phyloP scores from a whole-genome alignment of 2,329 filamentous ascomycete species.

The Aureobasidium sp. region DNA sequence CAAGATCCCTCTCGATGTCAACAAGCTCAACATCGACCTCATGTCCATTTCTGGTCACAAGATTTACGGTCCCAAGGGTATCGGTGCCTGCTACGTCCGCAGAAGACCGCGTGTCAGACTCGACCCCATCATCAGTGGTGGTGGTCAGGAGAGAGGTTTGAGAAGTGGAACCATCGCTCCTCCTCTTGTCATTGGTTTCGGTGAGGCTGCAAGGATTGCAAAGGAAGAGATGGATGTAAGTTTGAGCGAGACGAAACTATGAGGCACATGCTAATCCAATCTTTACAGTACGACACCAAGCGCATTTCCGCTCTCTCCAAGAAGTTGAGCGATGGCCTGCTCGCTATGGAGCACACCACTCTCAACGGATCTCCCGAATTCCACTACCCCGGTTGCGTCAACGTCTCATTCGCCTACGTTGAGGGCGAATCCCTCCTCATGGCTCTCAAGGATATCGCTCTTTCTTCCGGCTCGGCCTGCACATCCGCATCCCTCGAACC shows the following conservation, averaged over 20 bases:
- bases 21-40: conserved; percentile 94
- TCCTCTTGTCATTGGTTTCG: conserved; percentile 81
- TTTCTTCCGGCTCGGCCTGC: conserved; percentile 94
- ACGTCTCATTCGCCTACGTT: conserved; percentile 96
- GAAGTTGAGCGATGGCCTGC: conserved; percentile 69
- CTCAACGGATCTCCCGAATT: conserved; percentile 77
- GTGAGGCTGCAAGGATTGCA: conserved; percentile 88
- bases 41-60: conserved; percentile 99
- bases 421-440: conserved; percentile 97
- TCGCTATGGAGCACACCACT: conserved; percentile 82
- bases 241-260: not conserved
- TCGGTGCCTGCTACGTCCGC: conserved; percentile 92
- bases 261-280: conserved; percentile 6
- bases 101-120: conserved; percentile 86
- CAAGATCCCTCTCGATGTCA: conserved; percentile 94
- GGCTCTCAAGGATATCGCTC: conserved; percentile 94
- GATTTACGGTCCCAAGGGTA: conserved; percentile 95
- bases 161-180: conserved; percentile 91
- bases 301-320: conserved; percentile 77
- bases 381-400: conserved; percentile 95
- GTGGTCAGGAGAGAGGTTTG: conserved; percentile 90
- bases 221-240: conserved; percentile 79
- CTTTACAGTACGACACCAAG: conserved; percentile 74
- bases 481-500: conserved; percentile 95
- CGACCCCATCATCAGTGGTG: conserved; percentile 91